phyloP scores from a whole-genome alignment of 2,329 filamentous ascomycete genomes.

The Phaeosphaeria sp. region DNA sequence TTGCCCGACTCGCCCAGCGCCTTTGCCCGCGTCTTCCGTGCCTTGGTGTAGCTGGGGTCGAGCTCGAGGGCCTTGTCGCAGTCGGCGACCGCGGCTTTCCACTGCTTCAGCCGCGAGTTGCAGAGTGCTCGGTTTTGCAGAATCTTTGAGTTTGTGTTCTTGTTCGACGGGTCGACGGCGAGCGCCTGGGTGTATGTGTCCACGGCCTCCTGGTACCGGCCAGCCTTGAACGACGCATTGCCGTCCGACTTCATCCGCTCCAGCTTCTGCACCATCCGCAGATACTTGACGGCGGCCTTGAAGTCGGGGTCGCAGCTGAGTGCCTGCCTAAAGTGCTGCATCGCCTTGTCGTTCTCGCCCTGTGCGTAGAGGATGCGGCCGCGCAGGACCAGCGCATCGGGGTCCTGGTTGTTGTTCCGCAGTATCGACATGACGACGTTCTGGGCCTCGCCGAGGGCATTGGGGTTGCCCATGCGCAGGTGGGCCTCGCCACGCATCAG shows the following conservation, averaged over 20 bases:
- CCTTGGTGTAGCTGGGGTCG: slow-evolving; percentile 86
- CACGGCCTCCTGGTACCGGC: slow-evolving; percentile 79
- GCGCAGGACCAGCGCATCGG: slow-evolving; percentile 88
- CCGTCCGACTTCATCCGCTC: slow-evolving; percentile 94
- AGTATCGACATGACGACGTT: slow-evolving; percentile 89
- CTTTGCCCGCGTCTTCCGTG: slow-evolving; percentile 91
- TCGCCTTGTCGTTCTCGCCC: slow-evolving; percentile 93
- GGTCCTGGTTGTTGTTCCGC: slow-evolving; percentile 86
- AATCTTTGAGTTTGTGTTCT: slow-evolving; percentile 92
- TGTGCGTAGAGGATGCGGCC: slow-evolving; percentile 88
- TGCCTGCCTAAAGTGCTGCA: slow-evolving; percentile 90
- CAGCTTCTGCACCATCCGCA: slow-evolving; percentile 89
- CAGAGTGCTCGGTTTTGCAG: slow-evolving; percentile 92
- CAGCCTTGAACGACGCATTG: slow-evolving; percentile 87
- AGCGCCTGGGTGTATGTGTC: slow-evolving; percentile 85
- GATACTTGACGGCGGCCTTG: slow-evolving; percentile 84
- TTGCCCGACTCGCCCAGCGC: slow-evolving; percentile 82
- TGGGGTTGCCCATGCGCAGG: slow-evolving; percentile 88
- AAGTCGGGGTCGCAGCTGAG: slow-evolving; percentile 91
- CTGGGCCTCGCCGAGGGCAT: slow-evolving; percentile 88
- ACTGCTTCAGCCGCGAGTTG: slow-evolving; percentile 83
- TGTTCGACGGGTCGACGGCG: slow-evolving; percentile 85
- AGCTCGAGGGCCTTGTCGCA: slow-evolving; percentile 84
- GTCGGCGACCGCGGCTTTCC: slow-evolving; percentile 80
- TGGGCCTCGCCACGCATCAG: slow-evolving; percentile 91